These are phyloP conservation scores for Naumovozyma baii DNA, from an alignment of 805 yeast genomes.

Conservation along the genomic window DNA sequence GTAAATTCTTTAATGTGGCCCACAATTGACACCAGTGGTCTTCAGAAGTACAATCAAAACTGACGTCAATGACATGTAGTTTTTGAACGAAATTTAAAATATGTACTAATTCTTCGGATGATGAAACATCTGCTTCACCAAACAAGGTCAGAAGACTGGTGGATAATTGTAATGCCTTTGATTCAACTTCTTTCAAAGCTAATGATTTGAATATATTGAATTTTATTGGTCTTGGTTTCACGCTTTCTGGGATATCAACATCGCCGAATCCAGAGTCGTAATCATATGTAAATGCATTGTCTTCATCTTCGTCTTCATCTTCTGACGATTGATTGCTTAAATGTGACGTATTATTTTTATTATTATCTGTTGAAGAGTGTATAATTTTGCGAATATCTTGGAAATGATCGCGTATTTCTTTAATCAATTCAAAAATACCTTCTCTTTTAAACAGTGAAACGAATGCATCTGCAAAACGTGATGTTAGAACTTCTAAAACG, in stretches of 20 bases:
- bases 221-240: slow-evolving; percentile 18
- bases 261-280: slow-evolving; percentile 23
- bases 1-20: slow-evolving; percentile 30
- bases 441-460: slow-evolving; percentile 52
- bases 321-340: too few species aligned
- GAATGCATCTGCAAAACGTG: slow-evolving; percentile 36
- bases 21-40: slow-evolving; percentile 31
- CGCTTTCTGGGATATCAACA: slow-evolving; percentile 27
- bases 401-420: slow-evolving; percentile 4
- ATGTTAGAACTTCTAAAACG: slow-evolving; percentile 37
- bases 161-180: slow-evolving; percentile 8
- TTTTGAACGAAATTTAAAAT: slow-evolving; percentile 18
- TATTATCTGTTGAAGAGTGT: neutral
- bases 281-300: slow-evolving; percentile 23
- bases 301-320: slow-evolving; percentile 18
- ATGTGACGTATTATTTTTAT: too few species aligned
- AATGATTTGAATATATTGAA: slow-evolving; percentile 12
- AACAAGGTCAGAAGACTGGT: slow-evolving; percentile 11
- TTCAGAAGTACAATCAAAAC: slow-evolving; percentile 18
- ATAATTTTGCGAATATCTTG: neutral
- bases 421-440: slow-evolving; percentile 35
- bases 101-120: slow-evolving; percentile 17
- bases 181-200: slow-evolving; percentile 1
- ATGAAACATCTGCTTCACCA: slow-evolving; percentile 16
- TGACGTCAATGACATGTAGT: slow-evolving; percentile 10